Base-by-base conservation (phyloP, 2,329 filamentous ascomycete species). In the Karstenula rhodostoma region DNA sequence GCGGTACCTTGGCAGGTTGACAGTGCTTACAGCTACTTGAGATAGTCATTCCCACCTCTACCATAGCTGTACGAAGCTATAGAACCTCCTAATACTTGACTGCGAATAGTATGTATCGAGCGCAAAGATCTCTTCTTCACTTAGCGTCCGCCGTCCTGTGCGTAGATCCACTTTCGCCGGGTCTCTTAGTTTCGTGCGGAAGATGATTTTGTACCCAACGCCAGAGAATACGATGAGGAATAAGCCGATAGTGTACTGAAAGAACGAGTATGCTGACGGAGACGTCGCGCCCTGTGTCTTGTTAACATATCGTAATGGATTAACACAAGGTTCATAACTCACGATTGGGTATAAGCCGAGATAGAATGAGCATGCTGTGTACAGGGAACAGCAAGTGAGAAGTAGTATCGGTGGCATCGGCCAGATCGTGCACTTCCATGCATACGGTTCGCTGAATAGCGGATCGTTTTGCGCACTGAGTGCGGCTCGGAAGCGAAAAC, bases 401-500 rank as follows among this genome's bases (percentile, higher is more conserved):
- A 73, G 64, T 67, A 64, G 70, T n/a, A 53, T 56, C 4, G 74
- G 72, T 1, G 71, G 63, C n/a, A 77, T 53, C 0, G 73, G 73
- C 69, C 73, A 78, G 15, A 63, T 46, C 22, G 32, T 58, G 1
- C 67, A 73, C 35, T 62, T 64, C 75, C 75, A 78, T 4, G 70
- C 67, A 50, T 75, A 76, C 4, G 66, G 27, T 22, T 67, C 60
- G 1, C 57, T 42, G 58, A 77, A 74, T 1, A 77, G 59, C 2
- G 62, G 56, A 53, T 73, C 70, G 33, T 67, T 64, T 48, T 74
- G 71, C 7, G 67, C 67, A 22, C 64, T 60, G 23, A 74, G 60
- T 7, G 71, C 73, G 9, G 64, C 60, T 17, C 66, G 75, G 62
- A 79, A 79, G 6, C 73, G 68, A 42, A 65, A 73, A 4, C 66